Conservation (phyloP, 164 flowering plant species). For the Aristolochia californica region DNA sequence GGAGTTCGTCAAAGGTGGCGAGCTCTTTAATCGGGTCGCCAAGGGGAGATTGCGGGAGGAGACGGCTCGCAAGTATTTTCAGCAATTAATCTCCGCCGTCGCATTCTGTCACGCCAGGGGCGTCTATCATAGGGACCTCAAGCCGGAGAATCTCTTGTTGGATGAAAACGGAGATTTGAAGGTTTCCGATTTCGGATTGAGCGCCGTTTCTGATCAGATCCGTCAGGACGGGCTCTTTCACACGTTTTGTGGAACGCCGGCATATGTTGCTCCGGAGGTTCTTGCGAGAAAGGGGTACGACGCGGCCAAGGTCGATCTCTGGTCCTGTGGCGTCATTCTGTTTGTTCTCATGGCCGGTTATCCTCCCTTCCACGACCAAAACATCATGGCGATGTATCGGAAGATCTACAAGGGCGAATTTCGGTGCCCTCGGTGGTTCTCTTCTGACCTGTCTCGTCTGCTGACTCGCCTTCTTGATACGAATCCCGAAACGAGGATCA, state of each 20-base stretch:
- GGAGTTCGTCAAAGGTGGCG: slow-evolving; percentile 30
- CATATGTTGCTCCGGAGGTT: slow-evolving; percentile 27
- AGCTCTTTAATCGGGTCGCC: slow-evolving; percentile 21
- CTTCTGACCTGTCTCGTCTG: slow-evolving; percentile 11
- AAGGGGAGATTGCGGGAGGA: slow-evolving; percentile 26
- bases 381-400: slow-evolving; percentile 28
- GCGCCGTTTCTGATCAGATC: slow-evolving; percentile 32
- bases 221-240: slow-evolving; percentile 31
- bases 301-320: slow-evolving; percentile 27
- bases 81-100: slow-evolving; percentile 31
- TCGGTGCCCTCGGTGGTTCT: slow-evolving; percentile 33
- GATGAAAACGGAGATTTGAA: slow-evolving; percentile 25
- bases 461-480: slow-evolving; percentile 18
- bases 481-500: slow-evolving; percentile 19
- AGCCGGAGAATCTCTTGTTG: slow-evolving; percentile 28
- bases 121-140: slow-evolving; percentile 27
- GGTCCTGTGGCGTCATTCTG: slow-evolving; percentile 31
- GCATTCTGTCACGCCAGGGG: slow-evolving; percentile 31
- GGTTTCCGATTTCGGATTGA: slow-evolving; percentile 31
- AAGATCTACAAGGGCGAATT: slow-evolving; percentile 34
- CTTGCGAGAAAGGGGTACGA: slow-evolving; percentile 28
- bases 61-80: slow-evolving; percentile 29
- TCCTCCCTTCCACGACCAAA: slow-evolving; percentile 31
- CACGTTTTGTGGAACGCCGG: slow-evolving; percentile 30
- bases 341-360: slow-evolving; percentile 34